Percentiles rank a stretch among this genome's conserved stretches.
Conservation (phyloP, 305 asterid species). For the Rubia occidens region DNA sequence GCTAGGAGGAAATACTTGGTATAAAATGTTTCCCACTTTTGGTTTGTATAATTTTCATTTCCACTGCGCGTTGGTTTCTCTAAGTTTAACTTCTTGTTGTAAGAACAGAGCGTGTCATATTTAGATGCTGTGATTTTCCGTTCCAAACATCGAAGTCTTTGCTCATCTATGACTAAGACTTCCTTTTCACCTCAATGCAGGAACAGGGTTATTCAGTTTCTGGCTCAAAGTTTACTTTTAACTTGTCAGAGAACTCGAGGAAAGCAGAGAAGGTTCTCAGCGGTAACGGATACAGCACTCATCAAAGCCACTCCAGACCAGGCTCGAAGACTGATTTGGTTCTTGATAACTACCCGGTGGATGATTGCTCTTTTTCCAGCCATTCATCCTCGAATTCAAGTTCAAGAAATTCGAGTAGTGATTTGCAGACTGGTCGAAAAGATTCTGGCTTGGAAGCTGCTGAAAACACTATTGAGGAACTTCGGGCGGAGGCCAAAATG, state of each 20-base stretch:
- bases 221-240: constrained; percentile 28
- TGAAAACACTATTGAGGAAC: constrained; percentile 63
- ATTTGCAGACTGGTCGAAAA: constrained; percentile 27
- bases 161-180: constrained; percentile 5
- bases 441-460: constrained; percentile 51
- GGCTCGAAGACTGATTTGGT: constrained; percentile 27
- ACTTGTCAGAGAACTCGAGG: constrained; percentile 29
- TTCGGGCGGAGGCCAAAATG: constrained; percentile 83
- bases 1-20: background rate
- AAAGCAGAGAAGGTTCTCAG: constrained; percentile 27
- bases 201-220: constrained; percentile 38
- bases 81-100: background rate
- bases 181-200: constrained; percentile 33
- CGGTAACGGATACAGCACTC: constrained; percentile 25
- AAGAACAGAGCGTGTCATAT: background rate
- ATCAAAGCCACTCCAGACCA: constrained; percentile 25
- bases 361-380: constrained; percentile 34
- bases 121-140: background rate
- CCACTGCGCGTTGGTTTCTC: background rate
- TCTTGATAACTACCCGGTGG: constrained; percentile 29
- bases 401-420: constrained; percentile 23
- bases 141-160: background rate
- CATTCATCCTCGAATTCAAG: constrained; percentile 31
- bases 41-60: background rate
- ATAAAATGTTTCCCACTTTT: background rate